Conservation (phyloP, 2,329 filamentous ascomycete species). For the Colletotrichum somersetense region DNA sequence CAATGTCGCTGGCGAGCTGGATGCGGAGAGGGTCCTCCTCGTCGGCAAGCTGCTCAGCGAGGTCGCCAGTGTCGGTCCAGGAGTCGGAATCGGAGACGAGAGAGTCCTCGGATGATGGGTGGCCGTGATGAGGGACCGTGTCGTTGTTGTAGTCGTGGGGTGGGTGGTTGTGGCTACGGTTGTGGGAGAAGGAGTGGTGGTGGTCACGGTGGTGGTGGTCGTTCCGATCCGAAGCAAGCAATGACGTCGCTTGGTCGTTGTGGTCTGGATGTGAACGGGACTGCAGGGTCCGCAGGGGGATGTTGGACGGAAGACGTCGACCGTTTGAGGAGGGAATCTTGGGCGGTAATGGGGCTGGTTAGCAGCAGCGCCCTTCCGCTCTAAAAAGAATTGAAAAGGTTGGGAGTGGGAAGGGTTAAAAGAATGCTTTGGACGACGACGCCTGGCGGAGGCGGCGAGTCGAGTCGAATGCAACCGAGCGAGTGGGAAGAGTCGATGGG, state of each 20-base stretch:
- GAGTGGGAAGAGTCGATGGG: constrained; percentile 14
- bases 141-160: constrained; percentile 55
- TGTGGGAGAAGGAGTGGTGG: constrained; percentile 16
- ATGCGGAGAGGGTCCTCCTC: constrained; percentile 86
- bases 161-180: constrained; percentile 55
- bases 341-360: constrained; percentile 80
- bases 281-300: constrained; percentile 84
- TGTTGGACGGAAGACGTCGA: constrained; percentile 82
- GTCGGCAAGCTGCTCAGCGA: constrained; percentile 90
- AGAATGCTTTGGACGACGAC: constrained; percentile 46
- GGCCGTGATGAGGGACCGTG: constrained; percentile 61
- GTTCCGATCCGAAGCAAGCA: constrained; percentile 55
- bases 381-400: constrained; percentile 48
- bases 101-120: constrained; percentile 62
- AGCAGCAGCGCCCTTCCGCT: constrained; percentile 78
- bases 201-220: constrained; percentile 58
- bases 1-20: constrained; percentile 74
- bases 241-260: constrained; percentile 58
- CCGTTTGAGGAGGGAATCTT: constrained; percentile 85
- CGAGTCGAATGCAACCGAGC: constrained; percentile 12
- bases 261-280: constrained; percentile 52
- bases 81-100: constrained; percentile 73
- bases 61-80: constrained; percentile 95
- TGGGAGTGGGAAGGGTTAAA: constrained; percentile 47
- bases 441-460: constrained; percentile 23